Conservation (phyloP, 108 stramenopile species). For the Cyclotella distinguenda region DNA sequence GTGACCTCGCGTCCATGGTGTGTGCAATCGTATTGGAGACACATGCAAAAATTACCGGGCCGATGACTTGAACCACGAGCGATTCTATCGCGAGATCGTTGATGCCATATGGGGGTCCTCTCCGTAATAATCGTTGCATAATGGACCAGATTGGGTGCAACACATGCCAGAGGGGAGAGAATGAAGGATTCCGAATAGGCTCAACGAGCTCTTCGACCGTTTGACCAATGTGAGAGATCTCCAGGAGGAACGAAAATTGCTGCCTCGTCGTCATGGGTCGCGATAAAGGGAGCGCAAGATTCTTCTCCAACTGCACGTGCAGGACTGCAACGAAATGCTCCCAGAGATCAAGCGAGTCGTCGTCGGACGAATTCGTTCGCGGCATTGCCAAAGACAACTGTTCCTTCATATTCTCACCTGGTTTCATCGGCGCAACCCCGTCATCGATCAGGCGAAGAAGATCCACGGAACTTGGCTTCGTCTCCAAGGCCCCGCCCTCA, state of each 20-base stretch:
- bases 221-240: slow-evolving; percentile 26
- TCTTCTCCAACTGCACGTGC: slow-evolving; percentile 21
- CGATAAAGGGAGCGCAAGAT: slow-evolving; percentile 17
- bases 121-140: slow-evolving; percentile 25
- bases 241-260: slow-evolving; percentile 27
- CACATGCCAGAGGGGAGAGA: slow-evolving; percentile 31
- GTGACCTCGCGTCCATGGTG: slow-evolving; percentile 15
- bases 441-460: not conserved
- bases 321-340: slow-evolving; percentile 8
- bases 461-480: not conserved
- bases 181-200: slow-evolving; percentile 10
- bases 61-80: slow-evolving; percentile 24
- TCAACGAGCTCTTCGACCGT: slow-evolving; percentile 2
- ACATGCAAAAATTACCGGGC: slow-evolving; percentile 37
- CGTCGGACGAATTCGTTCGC: not conserved
- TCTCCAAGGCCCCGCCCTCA: not conserved
- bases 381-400: not conserved
- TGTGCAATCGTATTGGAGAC: slow-evolving; percentile 17
- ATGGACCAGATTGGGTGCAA: slow-evolving; percentile 39
- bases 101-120: not conserved
- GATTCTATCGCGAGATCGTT: slow-evolving; percentile 21
- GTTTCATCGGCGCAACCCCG: not conserved
- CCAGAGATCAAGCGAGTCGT: not conserved
- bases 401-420: not conserved
- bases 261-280: slow-evolving; percentile 2